Conservation (phyloP, 495 filamentous ascomycete species). For the Neurospora sp. region DNA sequence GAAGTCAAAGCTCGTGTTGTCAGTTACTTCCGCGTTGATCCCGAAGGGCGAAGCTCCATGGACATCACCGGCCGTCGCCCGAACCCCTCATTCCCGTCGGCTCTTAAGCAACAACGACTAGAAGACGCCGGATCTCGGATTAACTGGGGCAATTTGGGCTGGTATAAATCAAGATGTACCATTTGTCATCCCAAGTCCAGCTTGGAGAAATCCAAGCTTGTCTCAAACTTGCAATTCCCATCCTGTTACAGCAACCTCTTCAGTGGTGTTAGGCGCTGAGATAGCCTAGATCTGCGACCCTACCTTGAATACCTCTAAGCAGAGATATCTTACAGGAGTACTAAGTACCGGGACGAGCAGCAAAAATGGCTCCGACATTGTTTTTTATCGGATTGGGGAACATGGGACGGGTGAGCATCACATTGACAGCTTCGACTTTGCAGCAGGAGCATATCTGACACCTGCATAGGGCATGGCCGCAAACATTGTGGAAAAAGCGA, state of each 20-base stretch:
- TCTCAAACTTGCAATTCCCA: background rate
- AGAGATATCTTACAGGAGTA: background rate
- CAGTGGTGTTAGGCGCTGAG: background rate
- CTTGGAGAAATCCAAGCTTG: background rate
- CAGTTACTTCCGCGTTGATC: background rate
- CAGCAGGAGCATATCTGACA: background rate
- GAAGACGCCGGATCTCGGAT: background rate
- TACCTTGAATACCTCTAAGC: background rate
- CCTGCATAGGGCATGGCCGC: conserved; percentile 65
- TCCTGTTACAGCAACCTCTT: background rate
- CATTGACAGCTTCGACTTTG: background rate
- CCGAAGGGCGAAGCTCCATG: background rate
- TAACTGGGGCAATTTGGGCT: background rate
- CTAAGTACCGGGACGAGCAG: background rate
- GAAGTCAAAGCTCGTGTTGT: background rate
- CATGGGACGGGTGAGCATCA: conserved; percentile 66
- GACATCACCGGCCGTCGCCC: background rate
- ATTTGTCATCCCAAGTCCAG: background rate
- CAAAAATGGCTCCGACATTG: conserved; percentile 50
- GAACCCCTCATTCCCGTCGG: background rate
- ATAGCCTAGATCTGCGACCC: background rate
- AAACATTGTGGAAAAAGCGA: conserved; percentile 71
- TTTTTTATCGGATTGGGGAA: conserved; percentile 87
- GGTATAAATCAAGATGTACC: background rate
- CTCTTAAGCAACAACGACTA: background rate